Evolutionary conservation across 768 basidiomycete species (phyloP).

Genomic region (Steccherinum ochraceum): DNA sequence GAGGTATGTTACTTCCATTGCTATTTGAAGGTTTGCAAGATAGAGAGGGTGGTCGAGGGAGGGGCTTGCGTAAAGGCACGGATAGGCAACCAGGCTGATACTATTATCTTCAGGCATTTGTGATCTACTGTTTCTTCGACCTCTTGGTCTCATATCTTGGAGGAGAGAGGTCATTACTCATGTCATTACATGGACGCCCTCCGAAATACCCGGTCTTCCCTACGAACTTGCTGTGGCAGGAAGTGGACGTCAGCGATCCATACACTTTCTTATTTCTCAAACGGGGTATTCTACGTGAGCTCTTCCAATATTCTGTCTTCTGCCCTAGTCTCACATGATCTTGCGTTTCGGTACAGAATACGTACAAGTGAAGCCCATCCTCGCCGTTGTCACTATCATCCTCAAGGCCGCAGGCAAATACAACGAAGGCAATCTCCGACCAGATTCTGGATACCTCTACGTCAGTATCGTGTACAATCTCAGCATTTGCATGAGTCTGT

Average conservation of each 20-base stretch:
- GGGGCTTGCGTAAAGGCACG: not conserved
- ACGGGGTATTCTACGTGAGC: conserved; percentile 87
- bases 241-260: conserved; percentile 93
- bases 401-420: conserved; percentile 85
- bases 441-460: conserved; percentile 87
- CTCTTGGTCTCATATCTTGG: conserved; percentile 81
- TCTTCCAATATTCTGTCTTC: not conserved
- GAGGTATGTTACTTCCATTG: conserved; percentile 51
- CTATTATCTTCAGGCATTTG: conserved; percentile 60
- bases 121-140: conserved; percentile 90
- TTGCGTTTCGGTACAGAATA: conserved; percentile 67
- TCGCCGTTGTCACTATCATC: conserved; percentile 78
- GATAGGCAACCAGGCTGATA: not conserved
- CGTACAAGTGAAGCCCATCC: conserved; percentile 90
- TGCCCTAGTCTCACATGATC: not conserved
- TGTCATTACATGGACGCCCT: conserved; percentile 84
- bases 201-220: conserved; percentile 89
- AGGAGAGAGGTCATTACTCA: conserved; percentile 89
- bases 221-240: conserved; percentile 70
- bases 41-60: not conserved
- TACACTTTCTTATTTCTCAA: conserved; percentile 92
- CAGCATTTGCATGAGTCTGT: conserved; percentile 74
- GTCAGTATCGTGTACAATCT: conserved; percentile 81
- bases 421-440: conserved; percentile 82
- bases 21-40: not conserved